phyloP scores from a whole-genome alignment of 2,329 filamentous ascomycete genomes.

The Rhynchosporium secalis region DNA sequence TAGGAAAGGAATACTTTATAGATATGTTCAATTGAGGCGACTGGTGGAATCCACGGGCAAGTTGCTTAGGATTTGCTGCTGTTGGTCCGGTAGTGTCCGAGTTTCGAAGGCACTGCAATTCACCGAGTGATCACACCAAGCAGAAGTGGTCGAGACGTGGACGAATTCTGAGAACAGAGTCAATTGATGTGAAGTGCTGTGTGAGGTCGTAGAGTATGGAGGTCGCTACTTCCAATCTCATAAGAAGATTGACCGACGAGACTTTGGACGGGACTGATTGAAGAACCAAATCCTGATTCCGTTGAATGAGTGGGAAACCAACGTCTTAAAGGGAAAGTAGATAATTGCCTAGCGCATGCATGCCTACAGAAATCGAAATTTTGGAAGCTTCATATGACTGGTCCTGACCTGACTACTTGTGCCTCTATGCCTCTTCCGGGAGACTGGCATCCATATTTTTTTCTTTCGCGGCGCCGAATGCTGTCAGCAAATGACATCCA shows the following conservation, averaged over 20 bases:
- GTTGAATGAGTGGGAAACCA: neutral
- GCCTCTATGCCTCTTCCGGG: neutral
- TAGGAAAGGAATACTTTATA: conserved; percentile 1
- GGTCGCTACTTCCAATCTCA: conserved; percentile 10
- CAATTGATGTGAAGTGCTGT: neutral
- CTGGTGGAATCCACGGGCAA: neutral
- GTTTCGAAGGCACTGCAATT: neutral
- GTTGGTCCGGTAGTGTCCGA: neutral
- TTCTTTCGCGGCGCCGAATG: neutral
- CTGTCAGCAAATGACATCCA: conserved; percentile 4
- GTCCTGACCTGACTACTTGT: neutral
- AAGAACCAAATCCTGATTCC: neutral
- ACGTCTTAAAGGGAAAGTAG: neutral
- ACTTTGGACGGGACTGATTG: neutral
- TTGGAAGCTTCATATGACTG: neutral
- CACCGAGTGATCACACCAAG: conserved; percentile 8
- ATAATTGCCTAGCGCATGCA: neutral
- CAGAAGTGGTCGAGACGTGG: conserved; percentile 1
- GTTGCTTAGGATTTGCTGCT: conserved; percentile 7
- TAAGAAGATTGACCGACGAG: neutral
- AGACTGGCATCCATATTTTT: neutral
- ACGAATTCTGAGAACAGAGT: neutral
- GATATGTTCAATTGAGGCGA: neutral
- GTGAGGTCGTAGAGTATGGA: conserved; percentile 2
- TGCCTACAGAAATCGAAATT: neutral